Conservation (phyloP, 2,329 filamentous ascomycete species). For the Aspergillus sp. region DNA sequence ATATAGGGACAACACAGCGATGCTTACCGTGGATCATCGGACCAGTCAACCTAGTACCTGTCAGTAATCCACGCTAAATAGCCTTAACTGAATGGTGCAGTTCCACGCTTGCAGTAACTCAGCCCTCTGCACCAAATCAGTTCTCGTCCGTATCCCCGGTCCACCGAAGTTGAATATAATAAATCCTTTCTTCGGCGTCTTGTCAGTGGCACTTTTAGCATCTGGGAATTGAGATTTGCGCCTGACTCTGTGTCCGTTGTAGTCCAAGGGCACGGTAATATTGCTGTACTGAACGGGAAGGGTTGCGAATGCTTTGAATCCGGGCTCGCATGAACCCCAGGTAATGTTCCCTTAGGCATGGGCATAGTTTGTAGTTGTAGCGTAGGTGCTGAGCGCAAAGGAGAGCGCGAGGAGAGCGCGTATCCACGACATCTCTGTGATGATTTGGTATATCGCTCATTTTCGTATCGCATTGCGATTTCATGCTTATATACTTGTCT, state of each 20-base stretch:
- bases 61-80: background rate
- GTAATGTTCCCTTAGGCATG: background rate
- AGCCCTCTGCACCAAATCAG: background rate
- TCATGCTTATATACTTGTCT: too few species aligned
- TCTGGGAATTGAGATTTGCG: background rate
- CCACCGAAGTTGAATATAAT: conserved; percentile 4
- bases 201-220: conserved; percentile 1
- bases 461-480: too few species aligned
- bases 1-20: background rate
- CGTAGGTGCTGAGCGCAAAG: background rate
- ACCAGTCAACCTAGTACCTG: background rate
- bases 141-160: background rate
- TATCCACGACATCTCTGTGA: too few species aligned
- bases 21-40: background rate
- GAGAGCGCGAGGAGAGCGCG: conserved; percentile 1
- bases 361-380: background rate
- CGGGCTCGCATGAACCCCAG: background rate
- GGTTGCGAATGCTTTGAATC: background rate
- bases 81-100: too few species aligned
- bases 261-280: conserved; percentile 2
- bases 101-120: background rate
- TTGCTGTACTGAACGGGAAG: background rate
- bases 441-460: too few species aligned
- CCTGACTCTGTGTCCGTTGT: background rate
- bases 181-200: background rate